phyloP scores from a whole-genome alignment of 768 basidiomycete genomes.

The Serendipita sp. region DNA sequence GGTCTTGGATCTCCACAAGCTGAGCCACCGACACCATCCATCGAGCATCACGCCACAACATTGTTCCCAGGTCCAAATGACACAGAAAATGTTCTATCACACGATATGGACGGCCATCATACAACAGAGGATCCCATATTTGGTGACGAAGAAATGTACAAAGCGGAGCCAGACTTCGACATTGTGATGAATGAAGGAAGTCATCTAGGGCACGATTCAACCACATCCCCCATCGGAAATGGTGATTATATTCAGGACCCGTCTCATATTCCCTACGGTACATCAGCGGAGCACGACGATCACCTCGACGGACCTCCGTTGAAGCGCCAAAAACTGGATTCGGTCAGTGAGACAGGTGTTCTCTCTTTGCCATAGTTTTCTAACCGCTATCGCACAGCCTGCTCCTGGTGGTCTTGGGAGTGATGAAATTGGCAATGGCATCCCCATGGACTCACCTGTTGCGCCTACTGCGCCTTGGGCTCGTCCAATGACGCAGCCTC shows the following conservation, averaged over 20 bases:
- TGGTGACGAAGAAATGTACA: background rate
- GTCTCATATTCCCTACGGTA: background rate
- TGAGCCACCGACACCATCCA: background rate
- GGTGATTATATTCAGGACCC: constrained; percentile 1
- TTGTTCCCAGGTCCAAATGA: too few relatives aligned
- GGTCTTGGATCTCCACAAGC: background rate
- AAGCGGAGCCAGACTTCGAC: background rate
- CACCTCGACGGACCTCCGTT: background rate
- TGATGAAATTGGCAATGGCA: background rate
- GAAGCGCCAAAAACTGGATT: constrained; percentile 1
- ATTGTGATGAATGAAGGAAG: background rate
- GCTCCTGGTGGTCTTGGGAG: background rate
- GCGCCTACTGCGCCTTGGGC: constrained; percentile 1
- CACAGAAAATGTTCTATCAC: background rate
- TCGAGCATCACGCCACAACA: background rate
- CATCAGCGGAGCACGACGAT: background rate
- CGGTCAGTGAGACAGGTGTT: background rate
- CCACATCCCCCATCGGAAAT: background rate
- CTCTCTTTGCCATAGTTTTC: background rate
- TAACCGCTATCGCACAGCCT: background rate
- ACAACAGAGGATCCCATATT: background rate
- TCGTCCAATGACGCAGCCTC: constrained; percentile 22
- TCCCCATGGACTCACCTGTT: background rate
- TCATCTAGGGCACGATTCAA: background rate
- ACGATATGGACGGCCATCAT: background rate